Percentiles rank a stretch among this genome's conserved stretches.
Conservation (phyloP, 441 rosid genomes). For the Jatropha podagrica region DNA sequence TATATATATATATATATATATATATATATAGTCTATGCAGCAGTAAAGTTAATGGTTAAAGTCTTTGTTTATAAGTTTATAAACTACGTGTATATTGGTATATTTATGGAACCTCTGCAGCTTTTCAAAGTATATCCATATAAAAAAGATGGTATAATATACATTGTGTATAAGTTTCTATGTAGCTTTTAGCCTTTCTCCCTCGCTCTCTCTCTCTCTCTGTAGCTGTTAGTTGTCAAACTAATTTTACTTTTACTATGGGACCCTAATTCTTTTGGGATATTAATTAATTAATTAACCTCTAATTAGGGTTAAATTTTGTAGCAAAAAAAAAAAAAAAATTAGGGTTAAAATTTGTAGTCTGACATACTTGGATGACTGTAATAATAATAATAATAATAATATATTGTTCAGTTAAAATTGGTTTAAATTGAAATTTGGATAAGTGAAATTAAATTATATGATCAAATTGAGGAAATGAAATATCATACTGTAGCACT, state of each 20-base stretch:
- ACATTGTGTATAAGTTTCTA: constrained; percentile 20
- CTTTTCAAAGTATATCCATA: constrained; percentile 36
- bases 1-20: no score
- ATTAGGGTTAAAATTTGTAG: no score
- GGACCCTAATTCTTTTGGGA: neutral
- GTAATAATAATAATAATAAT: no score
- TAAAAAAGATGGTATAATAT: constrained; percentile 30
- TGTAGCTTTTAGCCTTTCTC: neutral
- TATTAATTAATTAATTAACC: neutral
- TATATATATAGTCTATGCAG: constrained; percentile 27
- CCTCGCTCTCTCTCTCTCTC: neutral
- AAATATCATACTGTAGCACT: neutral
- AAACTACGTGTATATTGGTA: constrained; percentile 51
- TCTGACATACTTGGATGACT: no score
- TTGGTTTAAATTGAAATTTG: neutral
- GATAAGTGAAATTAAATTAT: neutral
- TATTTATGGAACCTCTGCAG: constrained; percentile 41
- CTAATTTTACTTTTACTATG: neutral
- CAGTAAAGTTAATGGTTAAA: constrained; percentile 30
- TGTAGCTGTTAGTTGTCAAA: neutral
- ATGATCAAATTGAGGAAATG: no score
- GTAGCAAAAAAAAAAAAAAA: no score
- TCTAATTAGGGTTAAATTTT: no score
- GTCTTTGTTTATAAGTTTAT: constrained; percentile 31
- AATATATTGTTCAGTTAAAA: no score